Conservation (phyloP, 139 green algal species). For the Coelastrella sp. region DNA sequence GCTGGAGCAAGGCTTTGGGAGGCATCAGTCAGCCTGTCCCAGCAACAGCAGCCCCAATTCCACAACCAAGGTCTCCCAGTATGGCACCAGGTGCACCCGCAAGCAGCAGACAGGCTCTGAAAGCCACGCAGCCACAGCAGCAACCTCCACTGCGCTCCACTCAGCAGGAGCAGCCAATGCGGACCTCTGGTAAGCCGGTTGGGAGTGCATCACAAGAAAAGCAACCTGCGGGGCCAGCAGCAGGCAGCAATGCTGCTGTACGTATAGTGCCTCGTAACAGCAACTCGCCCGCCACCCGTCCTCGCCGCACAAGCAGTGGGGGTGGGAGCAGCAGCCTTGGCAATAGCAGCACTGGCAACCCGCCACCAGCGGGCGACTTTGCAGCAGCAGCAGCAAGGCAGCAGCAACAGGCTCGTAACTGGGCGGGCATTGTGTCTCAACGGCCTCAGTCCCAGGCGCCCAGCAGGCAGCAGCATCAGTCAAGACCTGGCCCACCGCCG, state of each 20-base stretch:
- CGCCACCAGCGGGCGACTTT: background rate
- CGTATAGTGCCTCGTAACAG: background rate
- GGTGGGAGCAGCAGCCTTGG: background rate
- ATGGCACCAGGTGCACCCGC: background rate
- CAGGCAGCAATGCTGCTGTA: background rate
- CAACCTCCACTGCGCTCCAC: background rate
- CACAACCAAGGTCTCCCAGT: background rate
- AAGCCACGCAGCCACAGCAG: background rate
- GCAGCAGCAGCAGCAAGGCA: background rate
- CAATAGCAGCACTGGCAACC: background rate
- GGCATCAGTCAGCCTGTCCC: background rate
- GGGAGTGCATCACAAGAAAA: background rate
- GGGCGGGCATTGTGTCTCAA: background rate
- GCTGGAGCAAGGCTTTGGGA: background rate
- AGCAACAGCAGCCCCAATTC: background rate
- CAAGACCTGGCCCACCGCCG: background rate
- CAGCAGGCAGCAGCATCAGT: background rate
- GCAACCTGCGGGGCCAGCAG: background rate
- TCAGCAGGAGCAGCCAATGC: background rate
- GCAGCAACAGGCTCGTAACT: constrained; percentile 1
- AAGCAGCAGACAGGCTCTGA: background rate
- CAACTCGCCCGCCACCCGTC: background rate
- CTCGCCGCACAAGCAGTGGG: background rate
- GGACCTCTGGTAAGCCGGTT: background rate
- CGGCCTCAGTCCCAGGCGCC: background rate